Conservation (phyloP, 805 yeast genomes). For the Spathaspora arborariae region DNA sequence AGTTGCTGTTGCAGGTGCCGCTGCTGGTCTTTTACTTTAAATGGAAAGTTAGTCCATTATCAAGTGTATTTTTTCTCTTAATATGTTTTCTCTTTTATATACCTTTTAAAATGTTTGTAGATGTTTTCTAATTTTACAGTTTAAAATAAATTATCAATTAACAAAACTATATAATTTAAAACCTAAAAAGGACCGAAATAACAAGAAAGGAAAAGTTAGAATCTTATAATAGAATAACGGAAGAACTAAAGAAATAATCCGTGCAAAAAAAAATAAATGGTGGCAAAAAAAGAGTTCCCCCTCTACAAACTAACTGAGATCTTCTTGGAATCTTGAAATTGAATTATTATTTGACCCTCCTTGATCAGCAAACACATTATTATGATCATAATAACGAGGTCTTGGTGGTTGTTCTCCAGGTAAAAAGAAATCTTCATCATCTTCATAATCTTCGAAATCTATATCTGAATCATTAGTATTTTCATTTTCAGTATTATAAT, state of each 20-base stretch:
- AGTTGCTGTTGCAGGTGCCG: slow-evolving; percentile 3
- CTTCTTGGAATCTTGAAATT: slow-evolving; percentile 9
- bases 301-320: too few species aligned
- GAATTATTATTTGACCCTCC: slow-evolving; percentile 9
- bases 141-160: too few species aligned
- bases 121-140: too few species aligned
- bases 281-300: not conserved
- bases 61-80: not conserved
- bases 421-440: slow-evolving; percentile 8
- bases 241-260: not conserved
- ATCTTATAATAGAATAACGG: not conserved
- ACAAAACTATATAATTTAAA: too few species aligned
- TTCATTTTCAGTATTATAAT: not conserved
- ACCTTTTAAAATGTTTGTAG: too few species aligned
- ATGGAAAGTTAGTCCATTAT: not conserved
- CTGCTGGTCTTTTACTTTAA: not conserved
- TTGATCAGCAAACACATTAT: slow-evolving; percentile 12
- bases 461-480: slow-evolving; percentile 6
- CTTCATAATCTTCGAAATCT: slow-evolving; percentile 7
- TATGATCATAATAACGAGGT: not conserved
- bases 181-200: too few species aligned
- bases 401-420: slow-evolving; percentile 7
- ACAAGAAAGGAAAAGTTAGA: too few species aligned
- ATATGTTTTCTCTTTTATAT: not conserved
- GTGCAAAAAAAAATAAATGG: not conserved